Percentiles rank a stretch among this genome's conserved stretches.
Evolutionary conservation across 805 yeast genomes (phyloP).

Genomic region (Starmerella khaoyaiensis): DNA sequence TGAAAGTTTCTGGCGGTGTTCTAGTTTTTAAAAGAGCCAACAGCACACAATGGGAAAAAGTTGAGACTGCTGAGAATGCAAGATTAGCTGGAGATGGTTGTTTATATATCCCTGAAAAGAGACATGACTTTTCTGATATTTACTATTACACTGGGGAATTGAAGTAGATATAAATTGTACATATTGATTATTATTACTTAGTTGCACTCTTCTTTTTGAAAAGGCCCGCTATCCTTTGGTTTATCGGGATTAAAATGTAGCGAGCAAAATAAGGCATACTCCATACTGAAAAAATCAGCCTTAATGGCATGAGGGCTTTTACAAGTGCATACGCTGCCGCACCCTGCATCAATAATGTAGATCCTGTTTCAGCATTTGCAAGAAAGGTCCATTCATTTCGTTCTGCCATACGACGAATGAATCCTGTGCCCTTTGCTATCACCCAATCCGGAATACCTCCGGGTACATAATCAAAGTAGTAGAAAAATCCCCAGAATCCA

Average conservation of each 20-base stretch:
- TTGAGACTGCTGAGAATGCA: slow-evolving; percentile 4
- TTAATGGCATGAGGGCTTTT: slow-evolving; percentile 41
- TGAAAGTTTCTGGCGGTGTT: slow-evolving; percentile 7
- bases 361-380: slow-evolving; percentile 37
- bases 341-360: slow-evolving; percentile 51
- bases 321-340: slow-evolving; percentile 63
- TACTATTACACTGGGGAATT: slow-evolving; percentile 20
- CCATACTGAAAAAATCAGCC: slow-evolving; percentile 39
- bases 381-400: slow-evolving; percentile 25
- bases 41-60: slow-evolving; percentile 6
- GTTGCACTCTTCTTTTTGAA: not conserved
- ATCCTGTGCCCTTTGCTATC: slow-evolving; percentile 43
- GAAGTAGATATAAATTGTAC: slow-evolving; percentile 1
- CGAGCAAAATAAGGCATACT: slow-evolving; percentile 48
- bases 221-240: slow-evolving; percentile 13
- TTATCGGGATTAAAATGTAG: slow-evolving; percentile 38
- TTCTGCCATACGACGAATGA: slow-evolving; percentile 39
- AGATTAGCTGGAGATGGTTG: slow-evolving; percentile 16
- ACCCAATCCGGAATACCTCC: slow-evolving; percentile 47
- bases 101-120: slow-evolving; percentile 15
- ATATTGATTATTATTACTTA: not conserved
- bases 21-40: slow-evolving; percentile 10
- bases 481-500: slow-evolving; percentile 54
- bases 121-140: slow-evolving; percentile 15
- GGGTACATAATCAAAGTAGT: slow-evolving; percentile 42